Conservation (phyloP, 169 alveolate genomes). For the Babesia ovis region DNA sequence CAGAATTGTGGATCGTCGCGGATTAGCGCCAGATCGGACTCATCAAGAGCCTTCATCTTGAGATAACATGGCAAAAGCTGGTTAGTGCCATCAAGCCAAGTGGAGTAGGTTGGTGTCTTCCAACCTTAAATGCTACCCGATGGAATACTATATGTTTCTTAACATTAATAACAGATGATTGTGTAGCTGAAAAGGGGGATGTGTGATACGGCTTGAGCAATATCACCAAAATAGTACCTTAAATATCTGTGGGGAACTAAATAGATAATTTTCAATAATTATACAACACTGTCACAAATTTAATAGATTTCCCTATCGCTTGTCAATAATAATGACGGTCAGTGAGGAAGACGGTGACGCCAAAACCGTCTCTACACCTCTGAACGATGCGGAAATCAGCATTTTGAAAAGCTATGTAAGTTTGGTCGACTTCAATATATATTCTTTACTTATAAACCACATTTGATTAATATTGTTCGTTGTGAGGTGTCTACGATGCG, state of each 20-base stretch:
- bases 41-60: neutral
- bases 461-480: no score
- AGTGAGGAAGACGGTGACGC: constrained; percentile 52
- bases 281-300: neutral
- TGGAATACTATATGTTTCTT: no score
- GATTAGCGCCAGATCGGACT: neutral
- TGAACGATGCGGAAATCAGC: constrained; percentile 62
- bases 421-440: neutral
- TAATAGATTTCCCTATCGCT: neutral
- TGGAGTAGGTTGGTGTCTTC: no score
- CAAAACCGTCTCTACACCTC: constrained; percentile 45
- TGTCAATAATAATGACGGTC: constrained; percentile 23
- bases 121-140: no score
- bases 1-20: neutral
- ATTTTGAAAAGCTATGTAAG: constrained; percentile 64
- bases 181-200: no score
- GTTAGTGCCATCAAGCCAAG: no score
- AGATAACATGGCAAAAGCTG: no score
- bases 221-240: neutral
- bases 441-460: no score
- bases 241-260: constrained; percentile 10
- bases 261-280: neutral
- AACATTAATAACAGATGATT: no score
- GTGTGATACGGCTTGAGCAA: neutral
- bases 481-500: no score